Evolutionary conservation across 2,329 filamentous ascomycete genomes (phyloP).

Genomic region (Fonsecaea pugnacius): DNA sequence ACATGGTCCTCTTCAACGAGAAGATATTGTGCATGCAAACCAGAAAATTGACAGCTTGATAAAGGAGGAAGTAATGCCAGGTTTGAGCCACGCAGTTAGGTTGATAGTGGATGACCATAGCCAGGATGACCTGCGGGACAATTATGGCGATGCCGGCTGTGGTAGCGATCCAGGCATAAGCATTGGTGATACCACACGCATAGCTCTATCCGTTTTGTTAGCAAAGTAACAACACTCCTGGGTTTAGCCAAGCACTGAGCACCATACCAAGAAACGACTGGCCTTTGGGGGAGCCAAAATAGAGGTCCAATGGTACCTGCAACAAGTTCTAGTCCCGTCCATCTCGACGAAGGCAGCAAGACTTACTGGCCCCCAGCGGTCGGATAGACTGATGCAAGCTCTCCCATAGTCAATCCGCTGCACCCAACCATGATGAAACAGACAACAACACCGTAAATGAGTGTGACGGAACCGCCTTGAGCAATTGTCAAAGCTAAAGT

Average conservation of each 20-base stretch:
- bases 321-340: background rate
- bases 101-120: slow-evolving; percentile 33
- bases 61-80: slow-evolving; percentile 38
- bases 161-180: slow-evolving; percentile 39
- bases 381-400: slow-evolving; percentile 45
- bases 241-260: background rate
- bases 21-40: slow-evolving; percentile 37
- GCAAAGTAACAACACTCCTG: background rate
- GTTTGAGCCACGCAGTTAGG: slow-evolving; percentile 30
- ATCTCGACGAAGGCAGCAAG: slow-evolving; percentile 27
- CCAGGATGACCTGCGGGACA: slow-evolving; percentile 36
- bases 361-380: slow-evolving; percentile 50
- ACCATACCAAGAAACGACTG: slow-evolving; percentile 12
- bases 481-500: slow-evolving; percentile 36
- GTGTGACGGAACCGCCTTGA: slow-evolving; percentile 36
- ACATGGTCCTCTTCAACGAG: slow-evolving; percentile 16
- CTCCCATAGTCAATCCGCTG: slow-evolving; percentile 43
- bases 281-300: slow-evolving; percentile 21
- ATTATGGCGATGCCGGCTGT: slow-evolving; percentile 37
- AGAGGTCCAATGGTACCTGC: slow-evolving; percentile 26
- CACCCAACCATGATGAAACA: slow-evolving; percentile 38
- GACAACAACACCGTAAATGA: slow-evolving; percentile 43
- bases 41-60: slow-evolving; percentile 33
- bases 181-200: slow-evolving; percentile 37
- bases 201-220: slow-evolving; percentile 35